Percentiles rank a stretch among this genome's conserved stretches.
These are phyloP conservation scores for Aspergillus carlsbadensis DNA, from an alignment of 495 filamentous ascomycete species.

Conservation along the genomic window DNA sequence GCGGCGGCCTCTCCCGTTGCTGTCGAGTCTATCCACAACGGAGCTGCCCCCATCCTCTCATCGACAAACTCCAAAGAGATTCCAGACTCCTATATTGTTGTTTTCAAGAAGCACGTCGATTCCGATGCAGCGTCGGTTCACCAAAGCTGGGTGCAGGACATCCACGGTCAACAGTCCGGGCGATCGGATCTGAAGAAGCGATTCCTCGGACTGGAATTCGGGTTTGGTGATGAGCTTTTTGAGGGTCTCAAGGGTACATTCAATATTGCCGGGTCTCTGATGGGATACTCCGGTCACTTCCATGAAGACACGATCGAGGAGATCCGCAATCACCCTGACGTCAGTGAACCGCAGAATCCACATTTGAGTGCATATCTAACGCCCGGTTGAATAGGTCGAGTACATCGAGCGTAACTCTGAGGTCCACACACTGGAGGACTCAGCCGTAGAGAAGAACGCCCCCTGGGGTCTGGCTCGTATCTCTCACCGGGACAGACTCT, in stretches of 20 bases:
- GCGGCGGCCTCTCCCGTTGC: constrained; percentile 74
- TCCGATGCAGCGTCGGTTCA: constrained; percentile 66
- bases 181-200: constrained; percentile 87
- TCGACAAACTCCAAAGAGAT: constrained; percentile 72
- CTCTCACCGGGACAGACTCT: constrained; percentile 84
- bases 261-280: constrained; percentile 77
- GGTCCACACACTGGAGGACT: constrained; percentile 70
- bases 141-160: constrained; percentile 88
- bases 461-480: constrained; percentile 98
- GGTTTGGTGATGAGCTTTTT: constrained; percentile 68
- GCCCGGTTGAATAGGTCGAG: constrained; percentile 65
- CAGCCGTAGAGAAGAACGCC: constrained; percentile 75
- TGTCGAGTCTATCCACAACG: constrained; percentile 78
- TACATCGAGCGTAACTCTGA: constrained; percentile 93
- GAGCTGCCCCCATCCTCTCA: constrained; percentile 84
- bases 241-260: constrained; percentile 92
- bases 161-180: constrained; percentile 55
- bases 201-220: constrained; percentile 57
- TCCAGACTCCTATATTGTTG: constrained; percentile 92
- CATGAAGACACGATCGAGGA: constrained; percentile 89
- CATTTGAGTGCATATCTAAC: background rate
- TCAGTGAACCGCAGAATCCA: constrained; percentile 55
- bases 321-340: constrained; percentile 94
- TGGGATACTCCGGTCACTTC: constrained; percentile 96
- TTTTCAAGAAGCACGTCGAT: constrained; percentile 94